Percentiles rank a stretch among this genome's conserved stretches.
These are phyloP conservation scores for Xylaria sp. DNA, from an alignment of 2,329 filamentous ascomycete genomes.

Conservation along the genomic window DNA sequence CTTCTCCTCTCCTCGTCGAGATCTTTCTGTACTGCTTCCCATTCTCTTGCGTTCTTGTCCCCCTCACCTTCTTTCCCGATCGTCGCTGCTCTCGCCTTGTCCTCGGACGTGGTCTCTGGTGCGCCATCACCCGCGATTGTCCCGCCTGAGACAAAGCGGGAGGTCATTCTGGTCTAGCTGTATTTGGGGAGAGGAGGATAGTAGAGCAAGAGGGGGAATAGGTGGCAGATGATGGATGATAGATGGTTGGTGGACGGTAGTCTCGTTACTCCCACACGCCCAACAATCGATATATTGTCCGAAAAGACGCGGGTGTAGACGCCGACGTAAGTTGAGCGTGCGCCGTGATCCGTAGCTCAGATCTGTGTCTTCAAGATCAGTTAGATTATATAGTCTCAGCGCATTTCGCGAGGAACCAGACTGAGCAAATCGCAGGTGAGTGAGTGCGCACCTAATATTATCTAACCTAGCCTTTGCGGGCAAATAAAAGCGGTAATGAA, in stretches of 20 bases:
- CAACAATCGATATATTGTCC: too few species aligned
- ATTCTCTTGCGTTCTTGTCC: slow-evolving; percentile 56
- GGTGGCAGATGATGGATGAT: background rate
- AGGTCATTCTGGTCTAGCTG: slow-evolving; percentile 56
- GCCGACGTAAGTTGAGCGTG: background rate
- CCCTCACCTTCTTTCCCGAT: too few species aligned
- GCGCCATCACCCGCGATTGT: slow-evolving; percentile 55
- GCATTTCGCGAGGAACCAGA: background rate
- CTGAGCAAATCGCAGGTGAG: background rate
- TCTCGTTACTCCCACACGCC: too few species aligned
- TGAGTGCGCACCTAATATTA: too few species aligned
- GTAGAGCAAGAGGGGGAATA: too few species aligned
- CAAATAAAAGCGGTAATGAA: too few species aligned
- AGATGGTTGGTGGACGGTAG: background rate
- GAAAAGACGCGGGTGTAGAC: background rate
- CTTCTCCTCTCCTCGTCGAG: slow-evolving; percentile 68
- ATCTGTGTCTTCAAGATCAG: background rate
- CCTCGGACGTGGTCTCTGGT: background rate
- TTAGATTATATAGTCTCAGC: too few species aligned
- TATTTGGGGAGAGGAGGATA: too few species aligned
- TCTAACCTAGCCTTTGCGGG: too few species aligned
- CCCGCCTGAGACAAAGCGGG: slow-evolving; percentile 66
- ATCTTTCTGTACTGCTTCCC: slow-evolving; percentile 72
- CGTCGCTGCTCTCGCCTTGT: background rate
- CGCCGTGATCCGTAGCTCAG: background rate